Evolutionary conservation across 108 stramenopile species (phyloP), one percentile per base, ranked within the genome.

Genomic region (Chaetoceros muelleri): DNA sequence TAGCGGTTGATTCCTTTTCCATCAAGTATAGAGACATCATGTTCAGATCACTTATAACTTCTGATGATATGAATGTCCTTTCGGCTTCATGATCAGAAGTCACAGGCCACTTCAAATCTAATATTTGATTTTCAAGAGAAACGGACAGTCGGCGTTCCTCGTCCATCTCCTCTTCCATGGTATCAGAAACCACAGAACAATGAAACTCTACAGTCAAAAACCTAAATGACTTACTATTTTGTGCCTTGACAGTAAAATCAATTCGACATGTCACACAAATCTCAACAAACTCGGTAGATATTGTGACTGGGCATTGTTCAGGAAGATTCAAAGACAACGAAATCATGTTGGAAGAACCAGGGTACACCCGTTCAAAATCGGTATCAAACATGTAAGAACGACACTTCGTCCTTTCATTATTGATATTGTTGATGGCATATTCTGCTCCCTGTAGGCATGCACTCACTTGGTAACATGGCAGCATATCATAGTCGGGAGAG

Each of bases 361-460:
- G 65, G 34, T 81, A 75, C 30, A 81, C 58, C n/a, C 19, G 55
- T 54, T 69, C 76, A 50, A 73, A 73, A 28, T 60, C 70, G 10
- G 80, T 70, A 67, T 73, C 73, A 52, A 78, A 78, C 3, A 71
- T 48, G 30, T 55, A 69, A 24, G 76, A 48, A 40, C 67, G 73
- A 2, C 73, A 65, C 24, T 68, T 66, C 8, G 47, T 69, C 2
- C 50, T 68, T 7, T 46, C 55, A 8, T 66, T 70, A 52, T 72
- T 67, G 1, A 19, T 18, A 53, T 68, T 71, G 30, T 53, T 52
- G 17, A 74, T 22, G 24, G 73, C 76, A 13, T 46, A 44, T 64
- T 81, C 80, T 60, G 74, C 76, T 26, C 80, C 80, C 1, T 63
- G 52, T 48, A 81, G 30, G 60, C 69, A 78, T 2, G 76, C 74